Evolutionary conservation across 2,329 filamentous ascomycete genomes (phyloP), one percentile per base, ranked within the genome.

Genomic region (Neofusicoccum umdonicola): DNA sequence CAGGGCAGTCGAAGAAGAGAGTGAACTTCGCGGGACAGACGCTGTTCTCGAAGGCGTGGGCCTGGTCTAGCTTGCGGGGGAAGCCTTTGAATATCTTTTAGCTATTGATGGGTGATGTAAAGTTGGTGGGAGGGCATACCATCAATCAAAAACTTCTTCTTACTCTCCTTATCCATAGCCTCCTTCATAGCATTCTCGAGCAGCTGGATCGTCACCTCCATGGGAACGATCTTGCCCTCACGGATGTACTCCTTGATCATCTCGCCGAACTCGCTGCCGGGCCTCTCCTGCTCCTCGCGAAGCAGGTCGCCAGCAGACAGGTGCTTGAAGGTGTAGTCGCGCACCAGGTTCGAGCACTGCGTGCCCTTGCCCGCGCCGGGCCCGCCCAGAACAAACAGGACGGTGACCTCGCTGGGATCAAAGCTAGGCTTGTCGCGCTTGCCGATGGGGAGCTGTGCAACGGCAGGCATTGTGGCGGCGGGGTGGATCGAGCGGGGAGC

Each of bases 351-450:
- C 70, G 88, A 86, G 83, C 94, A 98, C 80, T 99, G 94, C 2
- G 95, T 99, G 72, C 95, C 95, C 79, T 99, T 99, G 72, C 95
- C 95, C 68, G 93, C 92, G 69, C 95, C 95, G 13, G 95, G 95
- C 2, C 95, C 95, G 77, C 94, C 94, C 67, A 99, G 92, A 68
- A 98, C 92, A 82, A 97, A 98, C 78, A 99, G 82, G 66, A 98
- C 93, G n/a, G 92, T 95, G 37, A 96, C 91, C 66, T 93, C 84
- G 64, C 87, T 74, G 57, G 89, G 81, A 65, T 87, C 88, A 85
- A 96, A 97, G 73, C 87, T 87, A 4, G 93, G 90, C 62, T 82
- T 80, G 50, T 78, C 75, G 77, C 89, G 72, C 73, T 45, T 35
- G 19, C 41, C 34, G 72, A 76, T 77, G 70, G 73, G 77, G 71